Evolutionary conservation across 75 land plant species (phyloP).

Genomic region (Larix kaempferi): DNA sequence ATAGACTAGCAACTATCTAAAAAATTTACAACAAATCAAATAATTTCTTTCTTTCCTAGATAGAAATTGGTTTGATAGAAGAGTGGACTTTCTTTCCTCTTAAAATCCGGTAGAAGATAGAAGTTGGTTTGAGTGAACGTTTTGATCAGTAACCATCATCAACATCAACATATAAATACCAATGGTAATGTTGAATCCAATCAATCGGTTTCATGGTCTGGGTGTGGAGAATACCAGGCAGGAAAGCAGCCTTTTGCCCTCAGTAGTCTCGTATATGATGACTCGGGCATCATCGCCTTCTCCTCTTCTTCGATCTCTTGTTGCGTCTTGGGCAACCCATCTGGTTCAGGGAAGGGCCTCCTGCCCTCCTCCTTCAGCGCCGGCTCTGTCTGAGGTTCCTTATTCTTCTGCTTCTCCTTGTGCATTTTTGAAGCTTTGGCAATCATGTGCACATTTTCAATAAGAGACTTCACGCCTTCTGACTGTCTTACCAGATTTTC

Average conservation of each 20-base stretch:
- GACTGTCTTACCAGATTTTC: slow-evolving; percentile 64
- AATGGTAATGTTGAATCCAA: too few species aligned
- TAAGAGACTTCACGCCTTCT: slow-evolving; percentile 58
- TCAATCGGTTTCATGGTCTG: slow-evolving; percentile 57
- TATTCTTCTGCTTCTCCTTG: slow-evolving; percentile 7
- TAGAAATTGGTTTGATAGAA: too few species aligned
- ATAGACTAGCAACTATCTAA: too few species aligned
- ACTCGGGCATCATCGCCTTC: slow-evolving; percentile 73
- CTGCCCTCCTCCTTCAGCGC: slow-evolving; percentile 12
- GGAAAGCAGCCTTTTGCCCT: slow-evolving; percentile 48
- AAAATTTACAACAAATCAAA: too few species aligned
- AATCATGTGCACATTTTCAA: slow-evolving; percentile 51
- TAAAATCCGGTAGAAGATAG: too few species aligned
- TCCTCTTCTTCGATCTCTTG: slow-evolving; percentile 41
- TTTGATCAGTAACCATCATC: too few species aligned
- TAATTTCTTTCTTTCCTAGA: too few species aligned
- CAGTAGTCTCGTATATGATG: slow-evolving; percentile 68
- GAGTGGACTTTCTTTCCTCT: too few species aligned
- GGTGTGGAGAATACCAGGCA: slow-evolving; percentile 54
- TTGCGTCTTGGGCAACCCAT: slow-evolving; percentile 53
- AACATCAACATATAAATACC: too few species aligned
- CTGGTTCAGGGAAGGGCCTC: slow-evolving; percentile 50
- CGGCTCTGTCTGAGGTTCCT: neutral
- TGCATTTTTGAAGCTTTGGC: slow-evolving; percentile 25
- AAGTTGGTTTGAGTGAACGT: too few species aligned